Evolutionary conservation across 257 asterid species (phyloP).

Genomic region (Lycium ferocissimum): DNA sequence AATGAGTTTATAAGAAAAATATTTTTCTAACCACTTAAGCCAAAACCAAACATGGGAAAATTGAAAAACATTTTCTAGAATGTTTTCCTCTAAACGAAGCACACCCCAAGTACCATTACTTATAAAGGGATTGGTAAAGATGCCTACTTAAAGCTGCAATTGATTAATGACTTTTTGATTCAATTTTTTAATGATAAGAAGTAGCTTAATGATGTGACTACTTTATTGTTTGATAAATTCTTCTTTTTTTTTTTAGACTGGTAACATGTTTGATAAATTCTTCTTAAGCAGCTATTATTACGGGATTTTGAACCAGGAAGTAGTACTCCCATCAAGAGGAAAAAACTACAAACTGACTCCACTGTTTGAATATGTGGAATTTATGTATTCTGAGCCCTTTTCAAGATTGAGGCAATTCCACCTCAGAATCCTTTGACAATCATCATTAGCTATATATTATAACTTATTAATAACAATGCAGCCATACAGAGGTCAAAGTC

Average conservation of each 20-base stretch:
- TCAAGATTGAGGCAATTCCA: neutral
- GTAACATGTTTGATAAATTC: neutral
- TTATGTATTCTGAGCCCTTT: neutral
- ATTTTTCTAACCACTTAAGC: neutral
- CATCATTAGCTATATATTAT: neutral
- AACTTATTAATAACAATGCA: neutral
- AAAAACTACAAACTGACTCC: neutral
- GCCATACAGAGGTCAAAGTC: conserved; percentile 21
- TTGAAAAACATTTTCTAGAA: neutral
- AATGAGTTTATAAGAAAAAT: neutral
- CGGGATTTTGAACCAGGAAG: neutral
- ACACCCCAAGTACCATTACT: neutral
- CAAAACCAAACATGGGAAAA: neutral
- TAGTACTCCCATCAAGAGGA: neutral
- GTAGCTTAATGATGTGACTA: neutral
- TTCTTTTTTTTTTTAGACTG: too few relatives aligned
- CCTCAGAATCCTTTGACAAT: neutral
- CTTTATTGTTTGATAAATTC: neutral
- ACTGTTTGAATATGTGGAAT: conserved; percentile 18
- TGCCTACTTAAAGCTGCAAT: neutral
- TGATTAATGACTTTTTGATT: neutral
- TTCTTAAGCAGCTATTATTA: neutral
- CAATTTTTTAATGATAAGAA: neutral
- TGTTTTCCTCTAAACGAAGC: neutral
- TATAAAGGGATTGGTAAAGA: conserved; percentile 5